These are phyloP conservation scores for Coniochaeta sp. DNA, from an alignment of 2,329 filamentous ascomycete species.

Conservation along the genomic window DNA sequence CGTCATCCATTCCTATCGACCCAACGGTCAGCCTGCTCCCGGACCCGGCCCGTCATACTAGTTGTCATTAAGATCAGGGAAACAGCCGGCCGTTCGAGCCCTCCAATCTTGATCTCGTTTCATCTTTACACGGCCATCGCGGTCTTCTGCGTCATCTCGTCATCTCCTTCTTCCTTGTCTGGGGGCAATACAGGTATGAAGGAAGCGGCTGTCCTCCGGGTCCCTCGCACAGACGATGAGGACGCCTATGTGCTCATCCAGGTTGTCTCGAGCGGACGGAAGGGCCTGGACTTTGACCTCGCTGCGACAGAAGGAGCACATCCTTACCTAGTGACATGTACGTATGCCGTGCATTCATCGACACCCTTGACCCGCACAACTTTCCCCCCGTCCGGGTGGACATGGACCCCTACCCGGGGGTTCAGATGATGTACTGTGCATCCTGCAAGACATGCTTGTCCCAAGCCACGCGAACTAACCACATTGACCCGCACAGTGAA, in stretches of 20 bases:
- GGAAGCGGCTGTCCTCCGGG: slow-evolving; percentile 40
- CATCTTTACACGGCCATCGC: neutral
- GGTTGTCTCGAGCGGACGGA: slow-evolving; percentile 37
- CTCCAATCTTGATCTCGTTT: slow-evolving; percentile 4
- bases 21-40: neutral
- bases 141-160: neutral
- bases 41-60: neutral
- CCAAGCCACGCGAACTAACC: neutral
- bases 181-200: slow-evolving; percentile 6
- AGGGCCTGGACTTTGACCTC: slow-evolving; percentile 56
- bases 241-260: slow-evolving; percentile 53
- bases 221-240: slow-evolving; percentile 43
- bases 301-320: slow-evolving; percentile 60
- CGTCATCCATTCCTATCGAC: neutral
- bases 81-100: neutral
- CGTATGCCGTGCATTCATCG: slow-evolving; percentile 21
- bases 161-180: neutral
- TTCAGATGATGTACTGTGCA: slow-evolving; percentile 2
- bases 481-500: slow-evolving; percentile 38
- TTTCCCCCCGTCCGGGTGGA: neutral
- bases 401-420: neutral
- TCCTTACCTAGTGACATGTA: slow-evolving; percentile 51
- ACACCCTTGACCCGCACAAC: neutral
- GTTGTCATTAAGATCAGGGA: neutral
- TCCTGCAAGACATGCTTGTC: neutral